Evolutionary conservation across 345 rosid genomes (phyloP).

Genomic region (Isatis tinctoria): DNA sequence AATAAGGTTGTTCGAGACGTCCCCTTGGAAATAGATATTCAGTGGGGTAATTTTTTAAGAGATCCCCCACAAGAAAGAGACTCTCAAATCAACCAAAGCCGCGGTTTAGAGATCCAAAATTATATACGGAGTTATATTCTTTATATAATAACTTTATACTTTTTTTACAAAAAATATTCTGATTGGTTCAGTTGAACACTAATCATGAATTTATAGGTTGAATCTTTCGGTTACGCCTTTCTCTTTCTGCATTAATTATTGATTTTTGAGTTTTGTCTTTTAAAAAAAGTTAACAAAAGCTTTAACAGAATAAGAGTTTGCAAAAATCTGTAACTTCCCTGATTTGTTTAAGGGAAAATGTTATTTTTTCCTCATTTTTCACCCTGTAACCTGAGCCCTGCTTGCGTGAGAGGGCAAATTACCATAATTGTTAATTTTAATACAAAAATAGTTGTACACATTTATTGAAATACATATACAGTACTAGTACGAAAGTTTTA

Average conservation of each 20-base stretch:
- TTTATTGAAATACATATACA: not conserved
- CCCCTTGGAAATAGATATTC: constrained; percentile 12
- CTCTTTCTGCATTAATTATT: not conserved
- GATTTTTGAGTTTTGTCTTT: not conserved
- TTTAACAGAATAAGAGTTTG: not conserved
- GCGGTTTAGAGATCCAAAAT: not conserved
- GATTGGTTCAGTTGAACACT: not conserved
- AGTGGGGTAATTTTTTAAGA: not conserved
- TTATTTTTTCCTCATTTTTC: not conserved
- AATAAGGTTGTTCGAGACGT: not conserved
- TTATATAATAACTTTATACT: not conserved
- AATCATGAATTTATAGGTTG: not conserved
- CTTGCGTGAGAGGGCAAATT: not conserved
- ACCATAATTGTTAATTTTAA: not conserved
- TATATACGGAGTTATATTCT: not conserved
- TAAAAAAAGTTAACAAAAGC: not conserved
- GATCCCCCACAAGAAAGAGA: constrained; percentile 12
- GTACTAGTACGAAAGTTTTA: not conserved
- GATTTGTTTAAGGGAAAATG: not conserved
- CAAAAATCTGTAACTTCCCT: not conserved
- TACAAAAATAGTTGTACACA: not conserved
- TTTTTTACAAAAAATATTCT: not conserved
- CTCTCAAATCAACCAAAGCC: not conserved
- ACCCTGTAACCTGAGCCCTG: not conserved
- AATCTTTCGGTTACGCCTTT: not conserved